A percentile compares a stretch with the other conserved stretches of the same genome.
Evolutionary conservation across 2,329 filamentous ascomycete species (phyloP).

Genomic region (Aaosphaeria arxii): DNA sequence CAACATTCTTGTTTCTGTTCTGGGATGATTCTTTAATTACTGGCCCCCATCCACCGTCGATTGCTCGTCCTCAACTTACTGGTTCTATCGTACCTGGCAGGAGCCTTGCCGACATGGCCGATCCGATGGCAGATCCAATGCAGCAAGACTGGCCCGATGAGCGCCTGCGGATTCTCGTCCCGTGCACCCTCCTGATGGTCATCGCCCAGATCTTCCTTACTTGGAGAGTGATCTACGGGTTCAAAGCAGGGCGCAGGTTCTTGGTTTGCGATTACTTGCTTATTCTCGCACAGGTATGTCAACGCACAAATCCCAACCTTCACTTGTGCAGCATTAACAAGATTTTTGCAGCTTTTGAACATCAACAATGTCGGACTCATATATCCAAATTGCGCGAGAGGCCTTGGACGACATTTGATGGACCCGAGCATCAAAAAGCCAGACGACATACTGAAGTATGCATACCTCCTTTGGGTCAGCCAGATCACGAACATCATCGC

Average conservation of each 20-base stretch:
- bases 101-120: no score
- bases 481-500: conserved; percentile 24
- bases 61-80: no score
- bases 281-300: conserved; percentile 15
- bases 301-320: background rate
- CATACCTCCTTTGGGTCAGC: conserved; percentile 17
- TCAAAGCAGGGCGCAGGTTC: conserved; percentile 15
- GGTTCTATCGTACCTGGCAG: no score
- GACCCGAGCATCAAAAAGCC: conserved; percentile 17
- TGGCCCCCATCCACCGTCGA: no score
- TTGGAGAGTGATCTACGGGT: conserved; percentile 20
- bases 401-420: conserved; percentile 18
- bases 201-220: conserved; percentile 14
- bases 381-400: conserved; percentile 12
- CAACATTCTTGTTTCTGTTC: no score
- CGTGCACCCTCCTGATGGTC: conserved; percentile 19
- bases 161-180: conserved; percentile 16
- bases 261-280: conserved; percentile 21
- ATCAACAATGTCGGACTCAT: conserved; percentile 12
- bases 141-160: conserved; percentile 20
- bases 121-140: conserved; percentile 1
- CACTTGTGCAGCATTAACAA: background rate
- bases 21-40: no score
- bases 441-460: conserved; percentile 14
- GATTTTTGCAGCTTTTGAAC: conserved; percentile 11